A percentile compares a stretch with the other conserved stretches of the same genome.
phyloP scores from a whole-genome alignment of 805 yeast genomes.

The Lachancea quebecensis region DNA sequence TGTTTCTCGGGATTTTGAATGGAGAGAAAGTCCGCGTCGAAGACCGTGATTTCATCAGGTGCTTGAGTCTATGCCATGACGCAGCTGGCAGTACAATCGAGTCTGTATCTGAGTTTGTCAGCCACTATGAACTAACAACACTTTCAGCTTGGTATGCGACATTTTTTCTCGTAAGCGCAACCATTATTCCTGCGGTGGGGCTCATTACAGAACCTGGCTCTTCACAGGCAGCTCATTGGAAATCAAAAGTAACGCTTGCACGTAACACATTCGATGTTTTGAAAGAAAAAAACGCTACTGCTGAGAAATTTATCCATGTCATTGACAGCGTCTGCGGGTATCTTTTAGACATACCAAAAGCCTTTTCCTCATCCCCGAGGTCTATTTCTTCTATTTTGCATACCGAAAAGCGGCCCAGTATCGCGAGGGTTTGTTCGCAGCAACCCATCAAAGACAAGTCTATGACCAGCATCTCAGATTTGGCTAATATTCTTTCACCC shows the following conservation, averaged over 20 bases:
- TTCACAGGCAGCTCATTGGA: constrained; percentile 25
- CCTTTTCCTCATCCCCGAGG: background rate
- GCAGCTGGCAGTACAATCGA: constrained; percentile 47
- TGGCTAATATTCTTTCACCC: too few relatives aligned
- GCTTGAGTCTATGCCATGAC: constrained; percentile 43
- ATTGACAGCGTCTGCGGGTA: constrained; percentile 4
- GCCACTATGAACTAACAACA: constrained; percentile 35
- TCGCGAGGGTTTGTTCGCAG: too few relatives aligned
- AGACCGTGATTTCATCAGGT: constrained; percentile 40
- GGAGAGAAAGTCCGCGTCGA: constrained; percentile 30
- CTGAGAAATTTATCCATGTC: constrained; percentile 4
- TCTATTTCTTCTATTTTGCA: background rate
- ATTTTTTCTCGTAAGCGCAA: constrained; percentile 57
- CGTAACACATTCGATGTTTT: background rate
- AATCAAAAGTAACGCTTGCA: background rate
- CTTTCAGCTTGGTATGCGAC: constrained; percentile 58
- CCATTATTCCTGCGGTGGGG: constrained; percentile 47
- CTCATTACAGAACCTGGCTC: constrained; percentile 38
- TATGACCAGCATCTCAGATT: too few relatives aligned
- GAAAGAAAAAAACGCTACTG: constrained; percentile 2
- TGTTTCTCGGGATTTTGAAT: constrained; percentile 42
- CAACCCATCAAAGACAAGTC: too few relatives aligned
- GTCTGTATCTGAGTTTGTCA: constrained; percentile 39
- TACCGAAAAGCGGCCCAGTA: background rate
- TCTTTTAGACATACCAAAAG: background rate